Conservation (phyloP, 495 filamentous ascomycete genomes). For the Thozetella sp. region DNA sequence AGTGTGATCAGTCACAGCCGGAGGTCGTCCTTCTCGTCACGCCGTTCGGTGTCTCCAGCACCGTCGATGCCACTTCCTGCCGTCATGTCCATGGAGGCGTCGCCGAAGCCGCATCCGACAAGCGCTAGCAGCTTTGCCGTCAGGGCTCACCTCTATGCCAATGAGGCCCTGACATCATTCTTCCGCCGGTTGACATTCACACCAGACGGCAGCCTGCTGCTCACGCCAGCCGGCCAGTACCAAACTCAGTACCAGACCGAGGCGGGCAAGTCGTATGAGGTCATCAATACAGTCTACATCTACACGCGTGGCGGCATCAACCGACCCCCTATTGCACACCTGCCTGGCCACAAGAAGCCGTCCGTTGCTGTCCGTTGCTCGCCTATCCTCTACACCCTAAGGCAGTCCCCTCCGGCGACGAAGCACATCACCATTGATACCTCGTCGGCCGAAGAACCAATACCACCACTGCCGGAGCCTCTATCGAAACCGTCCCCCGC, state of each 20-base stretch:
- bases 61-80: conserved; percentile 93
- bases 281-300: conserved; percentile 97
- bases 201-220: conserved; percentile 90
- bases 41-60: conserved; percentile 92
- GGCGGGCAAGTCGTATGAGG: conserved; percentile 74
- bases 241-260: conserved; percentile 78
- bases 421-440: conserved; percentile 95
- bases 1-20: conserved; percentile 84
- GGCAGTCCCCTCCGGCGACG: conserved; percentile 67
- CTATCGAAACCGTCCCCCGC: conserved; percentile 59
- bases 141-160: conserved; percentile 88
- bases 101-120: conserved; percentile 70
- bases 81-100: conserved; percentile 92
- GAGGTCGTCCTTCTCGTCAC: conserved; percentile 92
- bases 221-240: conserved; percentile 96
- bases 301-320: conserved; percentile 97
- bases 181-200: conserved; percentile 94
- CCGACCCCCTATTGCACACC: conserved; percentile 94
- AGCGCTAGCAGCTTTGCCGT: conserved; percentile 63
- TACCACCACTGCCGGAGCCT: conserved; percentile 82
- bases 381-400: conserved; percentile 81
- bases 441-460: conserved; percentile 80
- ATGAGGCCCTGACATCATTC: conserved; percentile 96
- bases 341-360: conserved; percentile 97
- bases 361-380: conserved; percentile 96